Evolutionary conservation across 140 eudicot genomes (phyloP).

Genomic region (Stevia rebaudiana): DNA sequence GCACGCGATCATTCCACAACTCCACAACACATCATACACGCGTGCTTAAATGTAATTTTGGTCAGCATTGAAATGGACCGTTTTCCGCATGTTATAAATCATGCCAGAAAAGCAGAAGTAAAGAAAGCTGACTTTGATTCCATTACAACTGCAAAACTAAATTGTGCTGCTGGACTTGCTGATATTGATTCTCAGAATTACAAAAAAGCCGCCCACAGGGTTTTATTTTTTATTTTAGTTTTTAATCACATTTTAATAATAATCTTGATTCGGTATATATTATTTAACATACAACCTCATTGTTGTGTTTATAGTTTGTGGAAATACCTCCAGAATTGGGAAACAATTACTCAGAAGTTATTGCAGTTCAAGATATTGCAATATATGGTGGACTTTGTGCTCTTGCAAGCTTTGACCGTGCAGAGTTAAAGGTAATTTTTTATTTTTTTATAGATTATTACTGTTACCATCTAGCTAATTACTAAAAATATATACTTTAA

Average conservation of each 20-base stretch:
- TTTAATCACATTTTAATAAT: not conserved
- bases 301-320: conserved; percentile 52
- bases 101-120: conserved; percentile 89
- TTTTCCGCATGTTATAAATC: conserved; percentile 83
- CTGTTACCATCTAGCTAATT: not conserved
- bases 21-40: conserved; percentile 66
- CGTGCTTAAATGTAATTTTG: conserved; percentile 90
- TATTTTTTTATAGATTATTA: not conserved
- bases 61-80: conserved; percentile 99
- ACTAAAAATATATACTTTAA: not conserved
- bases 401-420: conserved; percentile 97
- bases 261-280: not conserved
- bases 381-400: conserved; percentile 98
- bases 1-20: conserved; percentile 98
- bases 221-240: conserved; percentile 9
- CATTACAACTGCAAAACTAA: conserved; percentile 59
- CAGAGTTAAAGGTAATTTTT: conserved; percentile 77
- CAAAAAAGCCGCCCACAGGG: conserved; percentile 98
- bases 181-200: conserved; percentile 76
- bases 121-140: conserved; percentile 60
- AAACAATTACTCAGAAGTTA: conserved; percentile 77
- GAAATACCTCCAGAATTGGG: conserved; percentile 86
- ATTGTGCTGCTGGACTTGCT: conserved; percentile 93
- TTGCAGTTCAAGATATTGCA: conserved; percentile 98
- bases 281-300: conserved; percentile 6